Conservation (phyloP, 768 basidiomycete genomes). For the Boletus barrowsii region DNA sequence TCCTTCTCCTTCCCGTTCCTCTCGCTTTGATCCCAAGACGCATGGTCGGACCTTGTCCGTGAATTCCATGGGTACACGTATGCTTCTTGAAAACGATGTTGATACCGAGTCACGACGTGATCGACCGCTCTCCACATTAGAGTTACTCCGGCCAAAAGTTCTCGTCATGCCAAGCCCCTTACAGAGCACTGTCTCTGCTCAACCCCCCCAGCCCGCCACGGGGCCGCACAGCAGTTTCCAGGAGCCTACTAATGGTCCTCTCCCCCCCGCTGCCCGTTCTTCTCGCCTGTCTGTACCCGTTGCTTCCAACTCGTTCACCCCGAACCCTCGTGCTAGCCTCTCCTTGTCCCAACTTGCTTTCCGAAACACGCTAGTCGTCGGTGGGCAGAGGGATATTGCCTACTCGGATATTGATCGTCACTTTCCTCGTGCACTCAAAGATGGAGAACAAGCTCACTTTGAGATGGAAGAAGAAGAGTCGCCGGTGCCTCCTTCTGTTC, state of each 20-base stretch:
- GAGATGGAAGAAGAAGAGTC: constrained; percentile 40
- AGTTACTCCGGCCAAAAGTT: constrained; percentile 85
- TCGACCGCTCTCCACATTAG: constrained; percentile 68
- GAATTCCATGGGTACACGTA: constrained; percentile 62
- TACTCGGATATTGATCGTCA: constrained; percentile 57
- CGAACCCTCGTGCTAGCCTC: constrained; percentile 71
- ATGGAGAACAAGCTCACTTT: constrained; percentile 73
- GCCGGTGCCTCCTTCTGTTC: constrained; percentile 29
- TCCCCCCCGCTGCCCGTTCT: constrained; percentile 71
- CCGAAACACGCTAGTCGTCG: constrained; percentile 73
- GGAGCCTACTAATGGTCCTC: constrained; percentile 58
- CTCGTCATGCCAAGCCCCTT: constrained; percentile 92
- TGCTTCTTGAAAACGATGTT: constrained; percentile 56
- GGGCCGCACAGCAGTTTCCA: constrained; percentile 58
- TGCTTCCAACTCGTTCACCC: constrained; percentile 68
- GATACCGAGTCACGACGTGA: constrained; percentile 38
- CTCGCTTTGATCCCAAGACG: constrained; percentile 82
- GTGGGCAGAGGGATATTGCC: constrained; percentile 60
- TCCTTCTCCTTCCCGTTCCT: constrained; percentile 57
- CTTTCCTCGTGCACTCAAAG: constrained; percentile 70
- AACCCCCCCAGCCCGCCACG: constrained; percentile 32
- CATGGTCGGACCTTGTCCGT: constrained; percentile 61
- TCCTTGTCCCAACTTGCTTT: constrained; percentile 83
- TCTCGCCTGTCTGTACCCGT: constrained; percentile 42
- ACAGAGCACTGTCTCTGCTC: constrained; percentile 43